phyloP scores from a whole-genome alignment of 768 basidiomycete species.

The Candolleomyces efflorescens region DNA sequence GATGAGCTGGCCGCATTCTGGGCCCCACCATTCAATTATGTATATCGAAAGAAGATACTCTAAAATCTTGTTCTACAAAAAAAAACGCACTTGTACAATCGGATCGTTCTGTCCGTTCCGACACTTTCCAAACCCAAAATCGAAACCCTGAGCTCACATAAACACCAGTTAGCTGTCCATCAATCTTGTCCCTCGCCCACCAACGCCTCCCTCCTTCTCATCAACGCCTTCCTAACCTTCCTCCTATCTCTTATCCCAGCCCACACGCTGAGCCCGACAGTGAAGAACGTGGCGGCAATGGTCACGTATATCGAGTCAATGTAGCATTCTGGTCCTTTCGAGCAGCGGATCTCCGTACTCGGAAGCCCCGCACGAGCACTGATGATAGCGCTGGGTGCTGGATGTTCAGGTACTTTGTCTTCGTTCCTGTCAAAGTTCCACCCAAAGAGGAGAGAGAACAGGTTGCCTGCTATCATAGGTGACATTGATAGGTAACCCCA shows the following conservation, averaged over 20 bases:
- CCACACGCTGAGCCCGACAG: slow-evolving; percentile 45
- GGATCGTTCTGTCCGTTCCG: too few relatives aligned
- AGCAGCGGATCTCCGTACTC: slow-evolving; percentile 34
- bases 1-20: too few relatives aligned
- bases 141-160: too few relatives aligned
- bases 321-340: slow-evolving; percentile 58
- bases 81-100: too few relatives aligned
- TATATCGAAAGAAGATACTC: too few relatives aligned
- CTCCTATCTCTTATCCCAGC: slow-evolving; percentile 45
- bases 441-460: slow-evolving; percentile 84
- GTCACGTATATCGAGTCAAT: slow-evolving; percentile 52
- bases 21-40: too few relatives aligned
- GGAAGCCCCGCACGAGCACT: not conserved
- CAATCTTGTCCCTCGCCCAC: not conserved
- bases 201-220: slow-evolving; percentile 2
- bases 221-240: slow-evolving; percentile 19
- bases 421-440: slow-evolving; percentile 72
- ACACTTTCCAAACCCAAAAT: too few relatives aligned
- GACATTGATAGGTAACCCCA: slow-evolving; percentile 77
- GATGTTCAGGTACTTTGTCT: slow-evolving; percentile 4
- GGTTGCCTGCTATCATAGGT: slow-evolving; percentile 74
- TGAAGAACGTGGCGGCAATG: slow-evolving; percentile 39
- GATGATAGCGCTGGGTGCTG: not conserved
- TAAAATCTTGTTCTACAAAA: too few relatives aligned
- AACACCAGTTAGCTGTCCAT: too few relatives aligned